Percentiles rank a stretch among this genome's conserved stretches.
Evolutionary conservation across 176 grass and related monocot genomes (phyloP).

Genomic region (Secale cereale): DNA sequence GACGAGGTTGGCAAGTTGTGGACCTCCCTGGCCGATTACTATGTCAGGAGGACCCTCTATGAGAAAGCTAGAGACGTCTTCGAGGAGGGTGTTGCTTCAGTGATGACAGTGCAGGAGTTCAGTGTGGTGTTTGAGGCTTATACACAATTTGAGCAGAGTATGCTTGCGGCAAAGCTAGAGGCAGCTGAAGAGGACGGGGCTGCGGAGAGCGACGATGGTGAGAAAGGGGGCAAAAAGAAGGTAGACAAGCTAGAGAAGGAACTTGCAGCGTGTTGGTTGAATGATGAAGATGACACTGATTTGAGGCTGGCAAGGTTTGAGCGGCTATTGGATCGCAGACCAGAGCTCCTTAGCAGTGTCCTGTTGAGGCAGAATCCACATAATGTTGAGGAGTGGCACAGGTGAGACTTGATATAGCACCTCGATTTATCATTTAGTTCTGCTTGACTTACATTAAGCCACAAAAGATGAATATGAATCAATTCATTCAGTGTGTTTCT

Average conservation of each 20-base stretch:
- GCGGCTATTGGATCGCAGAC: constrained; percentile 58
- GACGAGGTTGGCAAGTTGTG: constrained; percentile 79
- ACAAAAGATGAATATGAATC: not conserved
- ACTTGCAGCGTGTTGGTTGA: constrained; percentile 68
- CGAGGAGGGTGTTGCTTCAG: constrained; percentile 69
- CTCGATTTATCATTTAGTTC: not conserved
- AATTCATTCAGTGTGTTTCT: not conserved
- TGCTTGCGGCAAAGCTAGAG: constrained; percentile 70
- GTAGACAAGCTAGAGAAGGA: constrained; percentile 54
- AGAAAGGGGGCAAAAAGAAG: constrained; percentile 34
- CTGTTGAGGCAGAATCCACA: constrained; percentile 85
- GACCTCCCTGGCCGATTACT: constrained; percentile 80
- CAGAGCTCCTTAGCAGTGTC: constrained; percentile 85
- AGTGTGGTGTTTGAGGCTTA: constrained; percentile 83
- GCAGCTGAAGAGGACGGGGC: constrained; percentile 55
- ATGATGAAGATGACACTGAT: constrained; percentile 78
- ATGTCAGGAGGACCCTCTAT: constrained; percentile 61
- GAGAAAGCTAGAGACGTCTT: constrained; percentile 78
- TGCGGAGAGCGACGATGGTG: constrained; percentile 31
- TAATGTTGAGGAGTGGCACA: constrained; percentile 88
- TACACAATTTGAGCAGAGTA: constrained; percentile 82
- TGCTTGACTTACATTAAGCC: not conserved
- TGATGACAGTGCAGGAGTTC: constrained; percentile 74
- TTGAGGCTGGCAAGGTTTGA: constrained; percentile 69
- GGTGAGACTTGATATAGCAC: constrained; percentile 34